Conservation (phyloP, 2,329 filamentous ascomycete species). For the Pestalotiopsis fici region DNA sequence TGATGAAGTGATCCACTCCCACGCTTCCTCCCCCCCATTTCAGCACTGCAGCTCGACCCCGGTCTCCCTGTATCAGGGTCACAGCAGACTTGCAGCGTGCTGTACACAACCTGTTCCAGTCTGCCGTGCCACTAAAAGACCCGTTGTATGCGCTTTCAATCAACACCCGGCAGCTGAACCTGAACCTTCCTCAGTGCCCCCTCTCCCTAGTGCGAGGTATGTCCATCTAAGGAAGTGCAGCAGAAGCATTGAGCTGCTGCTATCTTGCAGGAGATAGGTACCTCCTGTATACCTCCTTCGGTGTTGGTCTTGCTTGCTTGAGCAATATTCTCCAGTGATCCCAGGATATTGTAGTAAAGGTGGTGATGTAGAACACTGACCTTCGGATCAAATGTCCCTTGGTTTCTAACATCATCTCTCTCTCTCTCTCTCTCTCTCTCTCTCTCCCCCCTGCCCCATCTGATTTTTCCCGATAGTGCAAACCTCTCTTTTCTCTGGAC, state of each 20-base stretch:
- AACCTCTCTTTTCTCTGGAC: too few species aligned
- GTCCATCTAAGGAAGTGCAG: not conserved
- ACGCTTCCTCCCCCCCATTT: not conserved
- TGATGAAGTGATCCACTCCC: not conserved
- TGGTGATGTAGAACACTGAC: too few species aligned
- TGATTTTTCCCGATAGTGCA: too few species aligned
- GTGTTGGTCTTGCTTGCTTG: not conserved
- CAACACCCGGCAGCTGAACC: not conserved
- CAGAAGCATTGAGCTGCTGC: not conserved
- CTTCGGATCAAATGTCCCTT: too few species aligned
- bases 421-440: too few species aligned
- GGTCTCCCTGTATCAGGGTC: constrained; percentile 4
- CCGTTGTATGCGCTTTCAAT: constrained; percentile 3
- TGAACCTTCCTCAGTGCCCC: not conserved
- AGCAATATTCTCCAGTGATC: not conserved
- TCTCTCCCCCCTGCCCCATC: too few species aligned
- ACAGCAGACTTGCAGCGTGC: constrained; percentile 6
- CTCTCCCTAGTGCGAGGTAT: not conserved
- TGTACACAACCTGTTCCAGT: constrained; percentile 7
- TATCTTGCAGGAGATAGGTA: not conserved
- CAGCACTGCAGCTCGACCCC: constrained; percentile 1
- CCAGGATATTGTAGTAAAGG: not conserved
- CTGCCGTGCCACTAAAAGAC: constrained; percentile 6
- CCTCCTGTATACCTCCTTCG: not conserved
- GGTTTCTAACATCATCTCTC: too few species aligned